These are phyloP conservation scores for Drechslerella coelobrocha DNA, from an alignment of 2,329 filamentous ascomycete species.

Conservation along the genomic window DNA sequence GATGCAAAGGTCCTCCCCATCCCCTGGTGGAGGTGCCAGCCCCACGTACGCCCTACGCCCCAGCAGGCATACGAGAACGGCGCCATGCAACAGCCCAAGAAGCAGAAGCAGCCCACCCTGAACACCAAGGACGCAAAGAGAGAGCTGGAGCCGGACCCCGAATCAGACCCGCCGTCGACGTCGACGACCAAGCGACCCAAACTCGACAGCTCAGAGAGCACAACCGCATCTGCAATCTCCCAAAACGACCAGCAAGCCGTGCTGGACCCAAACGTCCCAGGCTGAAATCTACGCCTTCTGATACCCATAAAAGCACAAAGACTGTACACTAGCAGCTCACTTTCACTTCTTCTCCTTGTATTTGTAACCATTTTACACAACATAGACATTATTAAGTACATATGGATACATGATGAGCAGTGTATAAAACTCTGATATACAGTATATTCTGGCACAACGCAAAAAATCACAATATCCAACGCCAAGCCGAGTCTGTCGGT, in stretches of 20 bases:
- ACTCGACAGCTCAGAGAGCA: too few species aligned
- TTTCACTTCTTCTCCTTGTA: too few species aligned
- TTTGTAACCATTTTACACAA: too few species aligned
- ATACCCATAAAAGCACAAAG: too few species aligned
- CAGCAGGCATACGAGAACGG: conserved; percentile 52
- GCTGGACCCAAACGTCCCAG: conserved; percentile 14
- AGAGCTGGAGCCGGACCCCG: conserved; percentile 60
- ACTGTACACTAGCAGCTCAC: too few species aligned
- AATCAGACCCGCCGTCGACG: conserved; percentile 51
- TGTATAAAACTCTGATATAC: not conserved
- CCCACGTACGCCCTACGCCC: conserved; percentile 48
- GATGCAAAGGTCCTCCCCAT: conserved; percentile 50
- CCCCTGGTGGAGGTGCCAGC: conserved; percentile 55
- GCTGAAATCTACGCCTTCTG: not conserved
- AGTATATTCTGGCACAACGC: not conserved
- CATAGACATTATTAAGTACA: too few species aligned
- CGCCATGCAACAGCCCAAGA: conserved; percentile 76
- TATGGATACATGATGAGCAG: too few species aligned
- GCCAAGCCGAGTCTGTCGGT: too few species aligned
- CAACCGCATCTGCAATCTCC: conserved; percentile 13
- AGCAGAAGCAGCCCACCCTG: conserved; percentile 60
- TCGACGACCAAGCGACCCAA: conserved; percentile 55
- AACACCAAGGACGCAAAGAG: conserved; percentile 56
- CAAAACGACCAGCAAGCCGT: conserved; percentile 8
- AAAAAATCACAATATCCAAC: not conserved